phyloP scores from a whole-genome alignment of 2,329 filamentous ascomycete species.

The Pseudodiploospora longispora region DNA sequence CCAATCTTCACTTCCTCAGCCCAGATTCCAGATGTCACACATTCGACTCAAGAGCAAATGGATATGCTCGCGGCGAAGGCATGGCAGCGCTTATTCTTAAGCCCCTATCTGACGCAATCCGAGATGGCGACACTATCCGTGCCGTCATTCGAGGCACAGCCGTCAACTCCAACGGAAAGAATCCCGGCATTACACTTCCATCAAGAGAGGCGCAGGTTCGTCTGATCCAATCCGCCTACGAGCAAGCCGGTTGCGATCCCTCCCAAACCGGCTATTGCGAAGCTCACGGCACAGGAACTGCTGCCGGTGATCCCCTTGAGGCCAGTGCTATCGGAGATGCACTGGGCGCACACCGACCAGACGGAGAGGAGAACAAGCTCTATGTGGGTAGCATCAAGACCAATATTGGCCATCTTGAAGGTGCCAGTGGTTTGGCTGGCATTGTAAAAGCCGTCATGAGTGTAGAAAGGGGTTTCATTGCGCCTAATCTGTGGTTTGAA shows the following conservation, averaged over 20 bases:
- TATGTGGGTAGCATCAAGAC: constrained; percentile 7
- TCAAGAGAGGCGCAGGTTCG: not conserved
- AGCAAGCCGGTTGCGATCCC: not conserved
- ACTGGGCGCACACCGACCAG: not conserved
- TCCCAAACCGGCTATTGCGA: not conserved
- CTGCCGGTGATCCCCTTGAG: constrained; percentile 7
- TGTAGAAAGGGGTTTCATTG: constrained; percentile 5
- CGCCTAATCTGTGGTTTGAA: not conserved
- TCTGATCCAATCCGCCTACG: not conserved
- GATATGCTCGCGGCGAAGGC: constrained; percentile 45
- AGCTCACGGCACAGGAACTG: not conserved
- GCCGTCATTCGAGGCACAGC: constrained; percentile 8
- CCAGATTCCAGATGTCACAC: constrained; percentile 8
- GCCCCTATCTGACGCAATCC: constrained; percentile 36
- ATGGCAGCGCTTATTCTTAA: constrained; percentile 44
- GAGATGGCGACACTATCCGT: constrained; percentile 14
- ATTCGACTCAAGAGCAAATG: constrained; percentile 21
- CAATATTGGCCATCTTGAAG: constrained; percentile 3
- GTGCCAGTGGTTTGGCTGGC: constrained; percentile 1
- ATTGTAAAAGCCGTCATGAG: constrained; percentile 6
- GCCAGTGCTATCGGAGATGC: constrained; percentile 1
- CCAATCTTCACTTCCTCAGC: constrained; percentile 25
- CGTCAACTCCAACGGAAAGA: constrained; percentile 7
- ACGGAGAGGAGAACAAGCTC: not conserved
- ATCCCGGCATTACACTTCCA: not conserved